Conservation (phyloP, 164 flowering plant genomes). For the Liquidambar formosana region DNA sequence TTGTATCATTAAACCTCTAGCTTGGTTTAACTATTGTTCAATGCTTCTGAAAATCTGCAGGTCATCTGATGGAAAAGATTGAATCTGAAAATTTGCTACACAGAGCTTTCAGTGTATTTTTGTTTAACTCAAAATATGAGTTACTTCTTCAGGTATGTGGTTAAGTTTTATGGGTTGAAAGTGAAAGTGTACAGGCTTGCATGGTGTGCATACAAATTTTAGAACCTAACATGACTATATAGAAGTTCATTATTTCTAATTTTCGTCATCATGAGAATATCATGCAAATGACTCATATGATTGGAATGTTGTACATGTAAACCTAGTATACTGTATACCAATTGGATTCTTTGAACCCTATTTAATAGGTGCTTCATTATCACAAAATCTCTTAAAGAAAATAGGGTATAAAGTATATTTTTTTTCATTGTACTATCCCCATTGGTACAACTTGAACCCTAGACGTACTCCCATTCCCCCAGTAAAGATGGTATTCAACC, state of each 20-base stretch:
- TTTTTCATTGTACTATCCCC: too few relatives aligned
- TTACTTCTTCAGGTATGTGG: conserved; percentile 83
- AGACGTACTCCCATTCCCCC: too few relatives aligned
- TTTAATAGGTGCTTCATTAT: background rate
- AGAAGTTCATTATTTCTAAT: background rate
- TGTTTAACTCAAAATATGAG: conserved; percentile 90
- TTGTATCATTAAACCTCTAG: background rate
- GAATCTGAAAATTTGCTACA: conserved; percentile 77
- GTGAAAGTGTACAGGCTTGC: background rate
- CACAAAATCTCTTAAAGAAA: too few relatives aligned
- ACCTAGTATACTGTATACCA: background rate
- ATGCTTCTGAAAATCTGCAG: conserved; percentile 37
- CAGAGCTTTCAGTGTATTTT: conserved; percentile 92
- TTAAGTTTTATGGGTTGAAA: background rate
- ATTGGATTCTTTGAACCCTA: background rate
- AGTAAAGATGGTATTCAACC: too few relatives aligned
- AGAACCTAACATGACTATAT: background rate
- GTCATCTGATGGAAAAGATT: conserved; percentile 94
- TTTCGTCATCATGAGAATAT: background rate
- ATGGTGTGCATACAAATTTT: background rate
- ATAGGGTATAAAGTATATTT: too few relatives aligned
- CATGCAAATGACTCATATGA: background rate
- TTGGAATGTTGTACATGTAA: background rate
- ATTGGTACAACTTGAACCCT: too few relatives aligned
- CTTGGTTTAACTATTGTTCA: background rate